These are phyloP conservation scores for Phallus indusiatus DNA, from an alignment of 768 basidiomycete genomes.

Conservation along the genomic window DNA sequence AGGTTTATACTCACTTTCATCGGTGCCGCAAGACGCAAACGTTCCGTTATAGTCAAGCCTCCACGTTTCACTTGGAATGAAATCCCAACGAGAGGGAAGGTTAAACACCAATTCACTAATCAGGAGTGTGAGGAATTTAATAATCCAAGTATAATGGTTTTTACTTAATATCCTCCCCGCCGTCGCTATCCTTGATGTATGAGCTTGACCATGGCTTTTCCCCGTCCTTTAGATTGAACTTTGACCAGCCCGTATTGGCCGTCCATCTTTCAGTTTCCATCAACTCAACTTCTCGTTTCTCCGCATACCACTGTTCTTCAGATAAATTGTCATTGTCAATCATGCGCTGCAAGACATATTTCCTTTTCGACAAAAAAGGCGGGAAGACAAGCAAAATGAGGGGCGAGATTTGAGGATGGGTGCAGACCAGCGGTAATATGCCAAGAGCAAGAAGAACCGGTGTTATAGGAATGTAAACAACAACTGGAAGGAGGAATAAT, in stretches of 20 bases:
- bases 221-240: conserved; percentile 24
- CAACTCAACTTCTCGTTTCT: conserved; percentile 60
- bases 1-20: conserved; percentile 22
- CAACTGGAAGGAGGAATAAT: conserved; percentile 20
- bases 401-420: conserved; percentile 37
- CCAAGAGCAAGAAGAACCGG: conserved; percentile 38
- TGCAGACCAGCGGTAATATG: conserved; percentile 39
- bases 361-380: conserved; percentile 15
- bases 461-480: conserved; percentile 28
- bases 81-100: conserved; percentile 64
- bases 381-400: conserved; percentile 20
- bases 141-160: conserved; percentile 16
- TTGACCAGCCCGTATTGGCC: conserved; percentile 28
- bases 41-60: conserved; percentile 47
- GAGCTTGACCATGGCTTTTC: conserved; percentile 60
- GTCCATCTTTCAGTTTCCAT: conserved; percentile 74
- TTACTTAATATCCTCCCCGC: conserved; percentile 65
- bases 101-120: conserved; percentile 74
- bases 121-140: conserved; percentile 20
- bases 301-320: conserved; percentile 54
- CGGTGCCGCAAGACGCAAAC: conserved; percentile 40
- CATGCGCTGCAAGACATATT: conserved; percentile 25
- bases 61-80: conserved; percentile 74
- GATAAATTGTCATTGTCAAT: conserved; percentile 58
- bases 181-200: conserved; percentile 43